Evolutionary conservation across 768 basidiomycete species (phyloP), one percentile per base, ranked within the genome.

Genomic region (Hemileccinum rubropunctum): DNA sequence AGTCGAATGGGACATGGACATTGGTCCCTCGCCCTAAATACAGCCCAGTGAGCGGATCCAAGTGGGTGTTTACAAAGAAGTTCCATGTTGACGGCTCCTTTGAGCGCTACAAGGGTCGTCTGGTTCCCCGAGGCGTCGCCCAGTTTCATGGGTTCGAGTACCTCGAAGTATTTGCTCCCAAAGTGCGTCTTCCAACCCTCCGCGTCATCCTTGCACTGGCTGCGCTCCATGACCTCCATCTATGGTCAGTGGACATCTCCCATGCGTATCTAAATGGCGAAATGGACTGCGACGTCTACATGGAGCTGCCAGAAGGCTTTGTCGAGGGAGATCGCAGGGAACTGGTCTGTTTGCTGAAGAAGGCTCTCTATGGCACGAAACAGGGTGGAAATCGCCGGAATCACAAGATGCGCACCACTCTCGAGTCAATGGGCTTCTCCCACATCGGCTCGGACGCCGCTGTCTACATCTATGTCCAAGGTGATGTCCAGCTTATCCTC

Each of bases 71-170:
- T 51, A 59, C 56, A 1, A 54, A 65, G 44, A 51, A 51, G 6
- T 46, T 28, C 4, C 45, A 26, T 23, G 27, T 18, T 47, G 26
- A 51, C 30, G 76, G 74, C 5, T 53, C 55, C 0, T 66, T 75
- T 38, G 52, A 56, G 21, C 56, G 65, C 2, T 71, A 70, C 62
- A 75, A 76, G 58, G 73, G 57, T 9, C 47, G 67, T 9, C 58
- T 76, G 8, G 72, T 74, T 9, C 68, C 73, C 2, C 62, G 67
- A 39, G 70, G 73, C 63, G 52, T 48, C 58, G 17, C 30, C 20
- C 55, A 75, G 56, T 42, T 43, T 11, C 61, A 59, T 14, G 70
- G 73, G 3, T 48, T 67, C 21, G 67, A 75, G 32, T 74, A 62
- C 54, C 50, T 59, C 10, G 58, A 71, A 37, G 70, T 71, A 0